A percentile compares a stretch with the other conserved stretches of the same genome.
Conservation (phyloP, 768 basidiomycete genomes). For the Lentinula detonsa region DNA sequence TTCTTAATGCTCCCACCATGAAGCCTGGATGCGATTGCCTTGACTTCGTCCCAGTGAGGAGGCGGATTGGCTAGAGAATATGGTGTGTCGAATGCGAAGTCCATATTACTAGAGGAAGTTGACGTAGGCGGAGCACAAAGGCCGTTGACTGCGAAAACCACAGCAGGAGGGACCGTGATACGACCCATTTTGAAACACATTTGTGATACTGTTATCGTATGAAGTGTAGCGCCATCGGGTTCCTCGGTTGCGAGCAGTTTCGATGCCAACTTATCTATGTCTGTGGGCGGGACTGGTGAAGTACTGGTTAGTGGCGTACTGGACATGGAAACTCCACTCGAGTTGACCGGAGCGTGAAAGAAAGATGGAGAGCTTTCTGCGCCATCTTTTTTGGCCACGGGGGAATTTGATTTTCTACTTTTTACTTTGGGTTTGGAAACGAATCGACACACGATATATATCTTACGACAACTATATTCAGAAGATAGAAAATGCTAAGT, state of each 20-base stretch:
- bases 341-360: conserved; percentile 3
- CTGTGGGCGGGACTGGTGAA: neutral
- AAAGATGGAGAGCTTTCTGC: neutral
- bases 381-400: neutral
- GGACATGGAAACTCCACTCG: neutral
- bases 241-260: conserved; percentile 24
- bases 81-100: conserved; percentile 26
- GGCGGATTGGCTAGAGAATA: conserved; percentile 39
- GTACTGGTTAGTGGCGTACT: neutral
- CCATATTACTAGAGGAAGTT: conserved; percentile 6
- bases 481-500: neutral
- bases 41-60: conserved; percentile 42
- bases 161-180: conserved; percentile 65
- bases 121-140: conserved; percentile 27
- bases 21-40: conserved; percentile 24
- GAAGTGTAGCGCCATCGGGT: conserved; percentile 51
- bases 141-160: conserved; percentile 58
- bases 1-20: conserved; percentile 30
- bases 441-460: conserved; percentile 40
- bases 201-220: conserved; percentile 60
- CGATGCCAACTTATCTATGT: conserved; percentile 4
- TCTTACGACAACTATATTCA: conserved; percentile 18
- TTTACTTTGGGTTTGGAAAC: conserved; percentile 28
- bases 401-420: neutral
- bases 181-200: conserved; percentile 66